Evolutionary conservation across 1,284 basidiomycete genomes (phyloP).

Genomic region (Neonothopanus nambi): DNA sequence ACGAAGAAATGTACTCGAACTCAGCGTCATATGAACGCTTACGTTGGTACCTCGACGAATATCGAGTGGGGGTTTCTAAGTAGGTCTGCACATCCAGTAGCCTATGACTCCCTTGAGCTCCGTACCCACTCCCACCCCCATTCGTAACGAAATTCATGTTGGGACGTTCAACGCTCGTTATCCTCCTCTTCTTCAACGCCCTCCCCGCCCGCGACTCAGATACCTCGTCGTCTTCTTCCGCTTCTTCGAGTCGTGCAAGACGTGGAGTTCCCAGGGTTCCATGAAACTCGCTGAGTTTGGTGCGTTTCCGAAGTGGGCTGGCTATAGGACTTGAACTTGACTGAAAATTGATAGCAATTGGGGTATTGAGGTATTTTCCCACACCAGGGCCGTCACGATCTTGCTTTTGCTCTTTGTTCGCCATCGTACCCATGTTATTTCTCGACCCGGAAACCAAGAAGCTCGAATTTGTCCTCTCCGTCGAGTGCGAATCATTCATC

Average conservation of each 20-base stretch:
- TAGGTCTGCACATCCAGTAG: too few relatives aligned
- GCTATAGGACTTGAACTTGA: constrained; percentile 33
- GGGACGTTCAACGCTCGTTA: too few relatives aligned
- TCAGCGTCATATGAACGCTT: too few relatives aligned
- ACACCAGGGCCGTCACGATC: too few relatives aligned
- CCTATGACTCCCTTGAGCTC: too few relatives aligned
- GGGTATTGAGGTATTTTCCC: not conserved
- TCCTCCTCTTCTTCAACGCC: too few relatives aligned
- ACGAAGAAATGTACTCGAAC: too few relatives aligned
- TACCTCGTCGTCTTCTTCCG: constrained; percentile 39
- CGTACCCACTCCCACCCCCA: too few relatives aligned
- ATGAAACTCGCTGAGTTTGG: constrained; percentile 17
- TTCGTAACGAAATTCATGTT: too few relatives aligned
- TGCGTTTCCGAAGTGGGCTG: constrained; percentile 4
- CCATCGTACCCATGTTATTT: constrained; percentile 15
- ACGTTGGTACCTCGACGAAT: too few relatives aligned
- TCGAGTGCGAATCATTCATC: not conserved
- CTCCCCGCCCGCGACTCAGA: constrained; percentile 25
- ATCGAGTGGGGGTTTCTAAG: too few relatives aligned
- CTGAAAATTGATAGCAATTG: constrained; percentile 16
- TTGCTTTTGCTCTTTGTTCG: too few relatives aligned
- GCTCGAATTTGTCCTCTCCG: not conserved
- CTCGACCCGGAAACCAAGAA: constrained; percentile 6
- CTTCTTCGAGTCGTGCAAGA: constrained; percentile 33
- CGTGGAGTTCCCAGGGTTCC: constrained; percentile 24